A percentile compares a stretch with the other conserved stretches of the same genome.
These are phyloP conservation scores for Neofusicoccum laricinum DNA, from an alignment of 2,329 filamentous ascomycete species.

Conservation along the genomic window DNA sequence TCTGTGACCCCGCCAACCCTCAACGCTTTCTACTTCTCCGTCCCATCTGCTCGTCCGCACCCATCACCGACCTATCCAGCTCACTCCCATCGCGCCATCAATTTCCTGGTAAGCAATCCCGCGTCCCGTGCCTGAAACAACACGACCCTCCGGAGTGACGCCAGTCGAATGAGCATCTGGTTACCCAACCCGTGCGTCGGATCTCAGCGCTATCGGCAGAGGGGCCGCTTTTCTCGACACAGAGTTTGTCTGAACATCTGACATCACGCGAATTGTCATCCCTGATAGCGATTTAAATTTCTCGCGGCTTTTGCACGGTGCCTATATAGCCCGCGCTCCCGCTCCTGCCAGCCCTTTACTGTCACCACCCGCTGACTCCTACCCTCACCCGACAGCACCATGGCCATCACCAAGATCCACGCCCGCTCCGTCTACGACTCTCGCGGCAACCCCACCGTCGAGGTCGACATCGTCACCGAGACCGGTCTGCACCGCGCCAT, in stretches of 20 bases:
- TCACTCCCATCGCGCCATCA: not conserved
- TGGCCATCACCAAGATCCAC: conserved; percentile 65
- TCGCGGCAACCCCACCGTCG: conserved; percentile 95
- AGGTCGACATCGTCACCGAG: conserved; percentile 96
- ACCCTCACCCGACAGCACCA: conserved; percentile 46
- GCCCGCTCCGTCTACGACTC: conserved; percentile 91
- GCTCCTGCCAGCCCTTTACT: not conserved
- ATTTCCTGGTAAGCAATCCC: conserved; percentile 12
- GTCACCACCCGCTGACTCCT: conserved; percentile 4
- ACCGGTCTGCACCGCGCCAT: conserved; percentile 96
- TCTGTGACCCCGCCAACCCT: conserved; percentile 15
- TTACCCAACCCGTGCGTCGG: conserved; percentile 16
- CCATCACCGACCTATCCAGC: not conserved
- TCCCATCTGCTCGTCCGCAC: not conserved
- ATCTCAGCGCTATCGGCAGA: conserved; percentile 13
- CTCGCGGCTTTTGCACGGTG: not conserved
- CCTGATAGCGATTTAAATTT: conserved; percentile 14
- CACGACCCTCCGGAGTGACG: conserved; percentile 2
- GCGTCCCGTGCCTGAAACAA: not conserved
- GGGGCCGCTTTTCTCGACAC: conserved; percentile 17
- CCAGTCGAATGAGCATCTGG: conserved; percentile 16
- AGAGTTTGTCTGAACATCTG: conserved; percentile 16
- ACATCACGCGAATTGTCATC: conserved; percentile 16
- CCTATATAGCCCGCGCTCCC: conserved; percentile 5
- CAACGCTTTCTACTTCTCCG: conserved; percentile 12